Evolutionary conservation across 108 stramenopile species (phyloP), one percentile per base, ranked within the genome.

Genomic region (Craspedostauros australis): DNA sequence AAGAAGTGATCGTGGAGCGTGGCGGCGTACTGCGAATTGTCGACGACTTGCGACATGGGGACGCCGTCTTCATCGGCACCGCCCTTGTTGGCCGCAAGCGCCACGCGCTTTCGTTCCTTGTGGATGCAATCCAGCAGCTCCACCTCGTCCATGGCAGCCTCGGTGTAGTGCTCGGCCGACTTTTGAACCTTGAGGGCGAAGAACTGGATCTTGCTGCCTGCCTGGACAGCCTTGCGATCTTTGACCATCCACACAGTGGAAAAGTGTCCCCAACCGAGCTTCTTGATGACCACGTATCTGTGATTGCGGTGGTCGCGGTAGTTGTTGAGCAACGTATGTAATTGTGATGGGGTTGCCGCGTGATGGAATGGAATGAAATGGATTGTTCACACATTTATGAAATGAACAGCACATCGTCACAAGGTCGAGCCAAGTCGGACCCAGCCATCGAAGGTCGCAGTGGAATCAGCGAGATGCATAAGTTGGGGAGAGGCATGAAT

Each of bases 181-280:
- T 99, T 99, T 60, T 99, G 98, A 32, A 99, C 94, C 76, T 99
- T 96, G 38, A 96, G 66, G 23, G 96, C 96, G 26, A 79, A 88
- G 66, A 88, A 86, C 5, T 57, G 70, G 34, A 57, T 58, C 22
- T 46, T 42, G 15, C 47, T 48, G 29, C 67, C 62, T 18, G 45
- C 67, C 28, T 56, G 41, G 6, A 69, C 57, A 16, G 79, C 66
- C 39, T 76, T 65, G 15, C 77, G 60, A 56, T 91, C 89, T 36
- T 78, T 86, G 12, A 85, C 91, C 82, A 91, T 88, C 96, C 96
- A 97, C 1, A 97, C 96, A 11, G 98, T 99, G 50, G 95, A 96
- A 73, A 99, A 99, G 75, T 99, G 98, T 5, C 98, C 98, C 98
- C 98, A 99, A 34, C 98, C 98, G 22, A 99, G 70, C 74, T 99